Base-by-base conservation (phyloP, 2,329 filamentous ascomycete genomes). In the Dichotomopilus funicola region DNA sequence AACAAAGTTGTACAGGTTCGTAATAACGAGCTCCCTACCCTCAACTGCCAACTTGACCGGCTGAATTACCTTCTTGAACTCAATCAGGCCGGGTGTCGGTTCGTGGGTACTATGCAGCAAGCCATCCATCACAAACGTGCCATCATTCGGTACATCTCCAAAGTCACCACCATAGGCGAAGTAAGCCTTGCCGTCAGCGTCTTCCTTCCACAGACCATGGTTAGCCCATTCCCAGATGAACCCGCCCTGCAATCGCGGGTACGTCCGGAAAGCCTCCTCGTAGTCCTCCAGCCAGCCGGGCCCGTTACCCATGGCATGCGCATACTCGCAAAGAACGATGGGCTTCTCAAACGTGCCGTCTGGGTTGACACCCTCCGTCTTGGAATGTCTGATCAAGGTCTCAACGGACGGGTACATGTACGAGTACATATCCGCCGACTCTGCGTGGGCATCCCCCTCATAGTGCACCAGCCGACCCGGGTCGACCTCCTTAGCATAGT, bases 221-320 rank as follows among this genome's bases (percentile, higher is more conserved):
- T 83, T 85, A 0, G 78, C 79, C 82, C 82, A 86, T 63, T 85
- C 82, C 82, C 82, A 86, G 62, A 86, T 78, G 58, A 79, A 84
- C 0, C 85, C 86, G 9, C 86, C 86, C 63, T 88, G 85, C 0
- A 88, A 75, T 2, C 78, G 76, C 0, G 78, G 78, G 57, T 86
- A 73, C 34, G 75, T 74, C 36, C 79, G 78, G 70, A 88, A 89
- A 0, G 78, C 75, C 42, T 83, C 74, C 49, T 86, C 75, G 57
- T 89, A 89, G 58, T 88, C 86, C 57, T 85, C 78, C 9, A 89
- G 74, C 37, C 79, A 80, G 1, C 87, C 86, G 0, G 87, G 87
- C 0, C 85, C 86, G 62, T 89, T 89, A 5, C 87, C 87, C 86
- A 89, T 89, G 1, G 87, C 85, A 63, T 82, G 79, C 0, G 68